Percentiles rank a stretch among this genome's conserved stretches.
Evolutionary conservation across 148 eudicot species (phyloP).

Genomic region (Camellia granthamiana): DNA sequence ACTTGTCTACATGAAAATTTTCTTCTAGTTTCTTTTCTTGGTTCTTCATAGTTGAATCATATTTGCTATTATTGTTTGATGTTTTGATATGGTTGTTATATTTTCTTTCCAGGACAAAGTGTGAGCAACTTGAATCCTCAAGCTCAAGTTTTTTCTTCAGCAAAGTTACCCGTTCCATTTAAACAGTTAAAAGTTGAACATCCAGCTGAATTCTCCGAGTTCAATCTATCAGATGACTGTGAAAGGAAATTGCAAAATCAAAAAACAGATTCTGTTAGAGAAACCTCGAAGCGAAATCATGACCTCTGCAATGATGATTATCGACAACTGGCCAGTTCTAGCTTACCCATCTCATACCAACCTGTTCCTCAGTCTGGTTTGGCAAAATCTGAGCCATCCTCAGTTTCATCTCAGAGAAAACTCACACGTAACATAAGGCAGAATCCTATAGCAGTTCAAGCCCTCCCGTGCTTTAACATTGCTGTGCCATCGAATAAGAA

Average conservation of each 20-base stretch:
- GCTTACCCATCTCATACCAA: neutral
- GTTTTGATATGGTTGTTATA: too few species aligned
- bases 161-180: neutral
- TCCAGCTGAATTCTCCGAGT: neutral
- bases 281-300: slow-evolving; percentile 14
- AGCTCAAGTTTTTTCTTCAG: slow-evolving; percentile 1
- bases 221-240: slow-evolving; percentile 11
- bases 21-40: neutral
- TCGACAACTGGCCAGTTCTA: slow-evolving; percentile 8
- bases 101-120: neutral
- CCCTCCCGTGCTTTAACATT: slow-evolving; percentile 25
- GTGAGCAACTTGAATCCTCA: neutral
- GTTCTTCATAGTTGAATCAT: neutral
- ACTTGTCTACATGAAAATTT: neutral
- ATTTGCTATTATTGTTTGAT: neutral
- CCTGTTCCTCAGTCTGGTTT: slow-evolving; percentile 8
- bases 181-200: slow-evolving; percentile 6
- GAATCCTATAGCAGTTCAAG: slow-evolving; percentile 30
- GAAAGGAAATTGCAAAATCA: neutral
- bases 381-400: slow-evolving; percentile 14
- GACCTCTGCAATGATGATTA: neutral
- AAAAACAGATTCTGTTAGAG: neutral
- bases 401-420: slow-evolving; percentile 18
- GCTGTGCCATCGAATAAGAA: slow-evolving; percentile 14
- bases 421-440: slow-evolving; percentile 5